These are phyloP conservation scores for Vanderwaltozyma polyspora DNA, from an alignment of 805 yeast genomes.

Conservation along the genomic window DNA sequence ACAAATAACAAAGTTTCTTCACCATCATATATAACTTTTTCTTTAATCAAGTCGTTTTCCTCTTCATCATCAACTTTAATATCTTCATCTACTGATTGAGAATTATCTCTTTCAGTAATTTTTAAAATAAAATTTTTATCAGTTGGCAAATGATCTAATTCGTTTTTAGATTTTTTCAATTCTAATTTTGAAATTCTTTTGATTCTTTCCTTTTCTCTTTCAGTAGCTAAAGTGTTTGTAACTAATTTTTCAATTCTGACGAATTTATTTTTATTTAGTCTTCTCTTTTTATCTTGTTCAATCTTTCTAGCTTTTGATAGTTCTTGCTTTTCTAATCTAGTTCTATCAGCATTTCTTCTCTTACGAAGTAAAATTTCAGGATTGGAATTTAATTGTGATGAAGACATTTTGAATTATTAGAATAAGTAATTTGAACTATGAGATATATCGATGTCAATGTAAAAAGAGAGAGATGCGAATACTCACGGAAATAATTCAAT, in stretches of 20 bases:
- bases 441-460: too few species aligned
- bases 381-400: constrained; percentile 34
- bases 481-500: too few species aligned
- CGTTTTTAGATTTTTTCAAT: constrained; percentile 23
- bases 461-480: too few species aligned
- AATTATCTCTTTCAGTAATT: constrained; percentile 15
- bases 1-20: constrained; percentile 48
- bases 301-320: constrained; percentile 42
- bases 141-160: constrained; percentile 19
- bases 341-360: constrained; percentile 67
- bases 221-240: constrained; percentile 51
- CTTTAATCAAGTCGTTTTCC: constrained; percentile 21
- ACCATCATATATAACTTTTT: constrained; percentile 29
- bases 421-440: too few species aligned
- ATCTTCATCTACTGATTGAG: constrained; percentile 10
- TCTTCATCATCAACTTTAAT: constrained; percentile 19
- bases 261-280: constrained; percentile 41
- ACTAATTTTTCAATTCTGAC: constrained; percentile 67
- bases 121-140: constrained; percentile 27
- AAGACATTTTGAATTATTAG: not conserved
- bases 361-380: constrained; percentile 71
- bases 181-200: constrained; percentile 50
- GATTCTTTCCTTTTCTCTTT: constrained; percentile 58
- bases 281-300: constrained; percentile 33
- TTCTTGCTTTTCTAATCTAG: constrained; percentile 64